These are phyloP conservation scores for Dothistroma septosporum DNA, from an alignment of 2,329 filamentous ascomycete species.

Conservation along the genomic window DNA sequence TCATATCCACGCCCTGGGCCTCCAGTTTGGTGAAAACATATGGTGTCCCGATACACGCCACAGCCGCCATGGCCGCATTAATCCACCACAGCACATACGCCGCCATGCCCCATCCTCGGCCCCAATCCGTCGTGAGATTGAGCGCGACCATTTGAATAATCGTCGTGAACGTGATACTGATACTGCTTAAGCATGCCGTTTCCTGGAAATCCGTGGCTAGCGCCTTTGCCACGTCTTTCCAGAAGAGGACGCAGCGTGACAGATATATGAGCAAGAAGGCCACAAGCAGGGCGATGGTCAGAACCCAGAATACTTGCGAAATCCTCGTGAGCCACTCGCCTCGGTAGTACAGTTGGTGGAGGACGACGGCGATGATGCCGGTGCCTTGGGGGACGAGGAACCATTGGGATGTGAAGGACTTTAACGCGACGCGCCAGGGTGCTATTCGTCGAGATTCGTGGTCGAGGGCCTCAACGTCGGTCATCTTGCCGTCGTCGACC, in stretches of 20 bases:
- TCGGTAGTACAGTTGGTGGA: slow-evolving; percentile 16
- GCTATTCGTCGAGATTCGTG: not conserved
- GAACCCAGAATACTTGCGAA: slow-evolving; percentile 13
- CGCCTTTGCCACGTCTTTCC: slow-evolving; percentile 6
- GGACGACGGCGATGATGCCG: slow-evolving; percentile 11
- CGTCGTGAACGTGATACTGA: slow-evolving; percentile 16
- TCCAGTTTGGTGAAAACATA: slow-evolving; percentile 13
- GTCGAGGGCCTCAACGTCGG: not conserved
- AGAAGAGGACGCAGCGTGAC: slow-evolving; percentile 3
- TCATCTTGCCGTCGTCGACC: not conserved
- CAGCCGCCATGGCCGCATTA: slow-evolving; percentile 7
- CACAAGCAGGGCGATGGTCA: slow-evolving; percentile 11
- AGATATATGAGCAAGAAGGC: slow-evolving; percentile 11
- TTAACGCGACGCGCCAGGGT: slow-evolving; percentile 7
- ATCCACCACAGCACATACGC: slow-evolving; percentile 18
- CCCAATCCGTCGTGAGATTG: slow-evolving; percentile 8
- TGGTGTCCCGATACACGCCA: slow-evolving; percentile 10
- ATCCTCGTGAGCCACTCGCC: slow-evolving; percentile 14
- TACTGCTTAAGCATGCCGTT: slow-evolving; percentile 13
- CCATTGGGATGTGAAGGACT: slow-evolving; percentile 17
- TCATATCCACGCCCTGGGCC: slow-evolving; percentile 5
- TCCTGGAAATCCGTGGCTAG: slow-evolving; percentile 10
- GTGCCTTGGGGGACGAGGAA: slow-evolving; percentile 20
- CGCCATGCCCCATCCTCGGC: slow-evolving; percentile 10
- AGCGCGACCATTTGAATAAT: slow-evolving; percentile 14